Base-by-base conservation (phyloP, 2,329 filamentous ascomycete species). In the Dactylellina sp. region DNA sequence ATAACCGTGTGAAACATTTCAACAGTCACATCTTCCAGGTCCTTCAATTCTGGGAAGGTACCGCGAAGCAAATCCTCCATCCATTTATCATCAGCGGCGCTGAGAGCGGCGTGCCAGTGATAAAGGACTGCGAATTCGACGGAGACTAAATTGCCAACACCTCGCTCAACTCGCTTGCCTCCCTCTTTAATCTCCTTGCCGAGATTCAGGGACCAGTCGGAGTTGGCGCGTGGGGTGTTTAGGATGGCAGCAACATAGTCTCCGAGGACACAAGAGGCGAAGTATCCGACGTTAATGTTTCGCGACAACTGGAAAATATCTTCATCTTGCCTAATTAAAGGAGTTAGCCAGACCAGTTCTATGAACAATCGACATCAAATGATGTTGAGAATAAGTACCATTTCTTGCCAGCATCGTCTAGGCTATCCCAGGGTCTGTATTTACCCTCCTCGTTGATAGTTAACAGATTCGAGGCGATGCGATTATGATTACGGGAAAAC, bases 401-500 rank as follows among this genome's bases (percentile, higher is more conserved):
- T 76, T 78, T 78, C 76, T 82, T 80, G 53, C 81, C 53, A 50
- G 80, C 78, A 28, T 81, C 79, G 56, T 78, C 79, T 12, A 84
- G 77, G 3, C 59, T 78, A 4, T 82, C 80, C 83, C 81, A 83
- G 2, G 78, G 75, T 49, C 80, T 80, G 66, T 83, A 84, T 63
- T 81, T 82, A 9, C 85, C 86, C 39, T 85, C 83, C 78, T 91
- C 89, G 76, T 91, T 91, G 79, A 91, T 91, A 35, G 83, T 81
- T 4, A 87, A 85, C 60, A 91, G 79, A 39, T 89, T 85, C 49
- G 87, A 84, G 1, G 85, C 88, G 3, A 88, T 85, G 60, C 89
- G 87, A 79, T 91, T 91, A 81, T 92, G 89, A 80, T 89, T 91
- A 6, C 86, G 84, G 72, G 83, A 87, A 83, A 90, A 91, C 81